phyloP scores from a whole-genome alignment of 208 protist genomes.

The Trypanosoma cruzi region DNA sequence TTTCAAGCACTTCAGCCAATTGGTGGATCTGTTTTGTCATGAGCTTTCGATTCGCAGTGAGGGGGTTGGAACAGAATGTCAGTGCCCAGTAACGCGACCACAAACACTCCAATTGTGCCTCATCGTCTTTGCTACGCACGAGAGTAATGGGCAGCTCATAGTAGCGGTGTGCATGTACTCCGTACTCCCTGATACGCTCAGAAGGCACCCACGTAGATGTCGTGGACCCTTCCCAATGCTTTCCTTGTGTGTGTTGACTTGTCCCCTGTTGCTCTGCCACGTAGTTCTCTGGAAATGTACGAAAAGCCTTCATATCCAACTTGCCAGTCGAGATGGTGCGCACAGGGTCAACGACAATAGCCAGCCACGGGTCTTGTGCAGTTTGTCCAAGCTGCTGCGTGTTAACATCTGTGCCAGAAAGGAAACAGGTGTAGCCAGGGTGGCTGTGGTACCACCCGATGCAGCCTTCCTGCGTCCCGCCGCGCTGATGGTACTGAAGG shows the following conservation, averaged over 20 bases:
- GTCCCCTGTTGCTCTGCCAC: constrained; percentile 31
- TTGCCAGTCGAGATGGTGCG: constrained; percentile 93
- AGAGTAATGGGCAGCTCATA: constrained; percentile 97
- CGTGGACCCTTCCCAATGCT: constrained; percentile 1
- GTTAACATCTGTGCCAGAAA: constrained; percentile 96
- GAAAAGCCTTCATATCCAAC: constrained; percentile 97
- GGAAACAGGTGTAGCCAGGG: constrained; percentile 96
- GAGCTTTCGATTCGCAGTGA: constrained; percentile 30
- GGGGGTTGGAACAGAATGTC: constrained; percentile 45
- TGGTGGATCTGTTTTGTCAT: constrained; percentile 35
- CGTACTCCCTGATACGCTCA: constrained; percentile 96
- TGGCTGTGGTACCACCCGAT: constrained; percentile 98
- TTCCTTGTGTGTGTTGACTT: neutral
- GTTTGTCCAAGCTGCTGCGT: constrained; percentile 95
- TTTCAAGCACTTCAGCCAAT: constrained; percentile 22
- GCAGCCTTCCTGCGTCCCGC: constrained; percentile 62
- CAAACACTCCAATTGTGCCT: constrained; percentile 88
- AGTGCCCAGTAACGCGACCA: constrained; percentile 96
- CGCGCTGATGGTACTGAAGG: constrained; percentile 74
- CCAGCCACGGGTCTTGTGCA: constrained; percentile 96
- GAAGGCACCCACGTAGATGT: constrained; percentile 28
- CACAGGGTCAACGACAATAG: constrained; percentile 97
- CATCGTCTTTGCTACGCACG: constrained; percentile 94
- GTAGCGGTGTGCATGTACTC: constrained; percentile 95
- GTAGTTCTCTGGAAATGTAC: constrained; percentile 95